Percentiles rank a stretch among this genome's conserved stretches.
Evolutionary conservation across 768 basidiomycete species (phyloP).

Genomic region (Amanita jacksonii): DNA sequence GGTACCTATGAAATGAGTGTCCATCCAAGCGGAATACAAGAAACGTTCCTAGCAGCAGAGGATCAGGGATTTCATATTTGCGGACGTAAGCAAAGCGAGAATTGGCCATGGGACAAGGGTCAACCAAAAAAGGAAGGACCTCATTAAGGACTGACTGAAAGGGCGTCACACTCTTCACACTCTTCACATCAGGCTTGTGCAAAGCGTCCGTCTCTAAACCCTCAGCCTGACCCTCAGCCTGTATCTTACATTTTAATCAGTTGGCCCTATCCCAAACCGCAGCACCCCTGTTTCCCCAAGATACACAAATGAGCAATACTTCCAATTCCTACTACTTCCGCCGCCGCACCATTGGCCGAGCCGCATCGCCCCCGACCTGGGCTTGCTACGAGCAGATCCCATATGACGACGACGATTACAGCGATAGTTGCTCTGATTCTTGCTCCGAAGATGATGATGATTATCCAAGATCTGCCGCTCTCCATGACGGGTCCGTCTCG

Average conservation of each 20-base stretch:
- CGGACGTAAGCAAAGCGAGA: slow-evolving; percentile 90
- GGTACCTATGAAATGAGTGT: slow-evolving; percentile 84
- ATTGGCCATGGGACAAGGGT: slow-evolving; percentile 59
- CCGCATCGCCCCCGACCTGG: slow-evolving; percentile 80
- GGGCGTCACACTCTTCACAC: slow-evolving; percentile 4
- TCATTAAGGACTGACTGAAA: background rate
- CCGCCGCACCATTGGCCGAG: slow-evolving; percentile 67
- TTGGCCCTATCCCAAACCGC: slow-evolving; percentile 2
- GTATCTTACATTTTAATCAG: too few relatives aligned
- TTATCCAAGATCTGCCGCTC: slow-evolving; percentile 25
- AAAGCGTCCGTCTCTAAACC: background rate
- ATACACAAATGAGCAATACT: slow-evolving; percentile 26
- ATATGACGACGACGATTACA: slow-evolving; percentile 53
- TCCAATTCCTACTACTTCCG: slow-evolving; percentile 45
- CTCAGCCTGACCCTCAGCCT: too few relatives aligned
- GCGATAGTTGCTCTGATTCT: slow-evolving; percentile 49
- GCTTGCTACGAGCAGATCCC: slow-evolving; percentile 89
- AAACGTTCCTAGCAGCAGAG: slow-evolving; percentile 74
- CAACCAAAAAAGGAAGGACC: slow-evolving; percentile 2
- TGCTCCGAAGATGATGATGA: slow-evolving; percentile 73
- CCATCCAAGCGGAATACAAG: slow-evolving; percentile 87
- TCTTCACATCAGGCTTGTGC: slow-evolving; percentile 4
- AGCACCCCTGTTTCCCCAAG: background rate
- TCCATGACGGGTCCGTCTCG: slow-evolving; percentile 10
- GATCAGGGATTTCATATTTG: slow-evolving; percentile 82